A percentile compares a stretch with the other conserved stretches of the same genome.
Evolutionary conservation across 2,329 filamentous ascomycete species (phyloP).

Genomic region (Paracamarosporium sp.): DNA sequence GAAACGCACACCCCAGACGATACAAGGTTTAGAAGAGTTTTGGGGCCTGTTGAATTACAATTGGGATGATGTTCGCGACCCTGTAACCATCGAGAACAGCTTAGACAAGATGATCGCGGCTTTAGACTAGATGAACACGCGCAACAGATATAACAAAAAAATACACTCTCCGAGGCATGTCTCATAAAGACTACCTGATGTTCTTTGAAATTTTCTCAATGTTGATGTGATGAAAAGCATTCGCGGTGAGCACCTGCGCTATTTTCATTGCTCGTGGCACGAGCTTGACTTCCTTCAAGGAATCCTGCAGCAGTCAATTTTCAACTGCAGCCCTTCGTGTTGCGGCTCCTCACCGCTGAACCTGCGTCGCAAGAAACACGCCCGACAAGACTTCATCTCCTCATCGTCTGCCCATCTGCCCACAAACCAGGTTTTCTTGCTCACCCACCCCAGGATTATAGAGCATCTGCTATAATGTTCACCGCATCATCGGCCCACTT

Average conservation of each 20-base stretch:
- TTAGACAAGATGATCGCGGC: slow-evolving; percentile 40
- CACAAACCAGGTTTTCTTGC: slow-evolving; percentile 1
- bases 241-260: too few relatives aligned
- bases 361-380: background rate
- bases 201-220: too few relatives aligned
- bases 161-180: too few relatives aligned
- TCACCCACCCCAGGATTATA: background rate
- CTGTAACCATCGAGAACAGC: slow-evolving; percentile 40
- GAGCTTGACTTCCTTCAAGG: too few relatives aligned
- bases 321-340: too few relatives aligned
- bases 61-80: slow-evolving; percentile 33
- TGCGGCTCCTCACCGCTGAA: background rate
- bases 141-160: background rate
- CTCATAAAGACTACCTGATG: too few relatives aligned
- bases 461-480: background rate
- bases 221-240: too few relatives aligned
- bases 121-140: background rate
- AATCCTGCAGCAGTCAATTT: too few relatives aligned
- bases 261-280: too few relatives aligned
- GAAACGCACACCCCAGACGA: slow-evolving; percentile 29
- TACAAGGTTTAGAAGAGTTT: slow-evolving; percentile 36
- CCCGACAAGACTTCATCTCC: background rate
- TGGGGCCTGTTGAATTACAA: slow-evolving; percentile 41
- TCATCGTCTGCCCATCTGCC: background rate
- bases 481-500: slow-evolving; percentile 12